Evolutionary conservation across 2,329 filamentous ascomycete species (phyloP).

Genomic region (Niveomyces coronatus): DNA sequence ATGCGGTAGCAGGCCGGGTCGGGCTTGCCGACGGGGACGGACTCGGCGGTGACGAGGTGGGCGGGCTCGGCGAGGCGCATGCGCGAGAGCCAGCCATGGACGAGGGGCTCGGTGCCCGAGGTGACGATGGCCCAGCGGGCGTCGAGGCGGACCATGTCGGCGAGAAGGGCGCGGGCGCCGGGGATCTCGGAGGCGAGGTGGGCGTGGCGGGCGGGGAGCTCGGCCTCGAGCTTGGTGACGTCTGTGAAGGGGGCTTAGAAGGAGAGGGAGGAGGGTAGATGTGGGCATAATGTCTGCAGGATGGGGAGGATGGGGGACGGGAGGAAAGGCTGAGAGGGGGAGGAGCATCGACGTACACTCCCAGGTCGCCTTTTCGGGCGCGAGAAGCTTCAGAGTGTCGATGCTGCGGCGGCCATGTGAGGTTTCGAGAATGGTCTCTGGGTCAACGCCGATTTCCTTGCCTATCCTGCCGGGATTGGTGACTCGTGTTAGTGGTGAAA

Average conservation of each 20-base stretch:
- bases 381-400: slow-evolving; percentile 69
- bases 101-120: slow-evolving; percentile 57
- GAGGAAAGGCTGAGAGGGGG: background rate
- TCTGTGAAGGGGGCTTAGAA: no score
- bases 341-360: slow-evolving; percentile 56
- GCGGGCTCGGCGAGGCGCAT: slow-evolving; percentile 55
- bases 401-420: slow-evolving; percentile 88
- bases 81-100: slow-evolving; percentile 61
- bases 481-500: slow-evolving; percentile 2
- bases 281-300: background rate
- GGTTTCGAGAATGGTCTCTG: slow-evolving; percentile 75
- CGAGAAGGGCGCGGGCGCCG: slow-evolving; percentile 63
- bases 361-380: slow-evolving; percentile 81
- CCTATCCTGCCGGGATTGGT: slow-evolving; percentile 57
- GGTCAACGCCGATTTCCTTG: slow-evolving; percentile 72
- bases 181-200: slow-evolving; percentile 75
- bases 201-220: slow-evolving; percentile 68
- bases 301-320: background rate
- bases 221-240: slow-evolving; percentile 65
- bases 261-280: no score
- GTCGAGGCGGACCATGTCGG: slow-evolving; percentile 48
- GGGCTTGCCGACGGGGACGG: slow-evolving; percentile 65
- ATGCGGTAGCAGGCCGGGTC: slow-evolving; percentile 65
- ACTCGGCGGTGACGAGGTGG: slow-evolving; percentile 64
- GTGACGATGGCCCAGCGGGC: slow-evolving; percentile 82